Conservation (phyloP, 495 filamentous ascomycete species). For the Barbatosphaeria neglecta region DNA sequence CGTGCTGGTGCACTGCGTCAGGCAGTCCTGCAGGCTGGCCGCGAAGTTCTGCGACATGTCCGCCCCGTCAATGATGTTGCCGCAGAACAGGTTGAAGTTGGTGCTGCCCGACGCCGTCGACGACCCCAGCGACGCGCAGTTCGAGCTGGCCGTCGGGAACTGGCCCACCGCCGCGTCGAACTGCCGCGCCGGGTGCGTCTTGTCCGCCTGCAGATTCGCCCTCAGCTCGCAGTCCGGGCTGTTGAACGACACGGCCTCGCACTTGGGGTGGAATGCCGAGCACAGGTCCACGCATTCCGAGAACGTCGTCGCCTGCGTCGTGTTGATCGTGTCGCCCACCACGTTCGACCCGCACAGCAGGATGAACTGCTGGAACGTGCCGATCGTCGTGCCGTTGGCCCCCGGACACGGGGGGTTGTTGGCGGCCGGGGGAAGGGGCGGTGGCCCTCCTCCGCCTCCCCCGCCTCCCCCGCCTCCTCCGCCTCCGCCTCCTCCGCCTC, state of each 20-base stretch:
- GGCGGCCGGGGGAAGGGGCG: constrained; percentile 1
- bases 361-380: constrained; percentile 17
- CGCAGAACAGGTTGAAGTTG: constrained; percentile 16
- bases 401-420: constrained; percentile 13
- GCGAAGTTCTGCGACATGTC: constrained; percentile 22
- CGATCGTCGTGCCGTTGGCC: constrained; percentile 20
- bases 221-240: constrained; percentile 12
- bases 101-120: constrained; percentile 5
- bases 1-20: constrained; percentile 16
- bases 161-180: constrained; percentile 17
- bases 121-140: constrained; percentile 12
- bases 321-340: constrained; percentile 12
- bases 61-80: constrained; percentile 15
- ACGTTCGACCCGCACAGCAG: constrained; percentile 19
- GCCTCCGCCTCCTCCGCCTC: background rate
- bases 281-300: constrained; percentile 18
- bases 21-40: constrained; percentile 21
- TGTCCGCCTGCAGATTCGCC: constrained; percentile 4
- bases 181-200: constrained; percentile 9
- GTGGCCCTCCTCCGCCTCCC: background rate
- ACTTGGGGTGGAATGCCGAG: constrained; percentile 21
- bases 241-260: constrained; percentile 17
- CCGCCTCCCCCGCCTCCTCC: background rate
- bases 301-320: constrained; percentile 12
- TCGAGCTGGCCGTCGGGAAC: constrained; percentile 17